Percentiles rank a stretch among this genome's conserved stretches.
phyloP scores from a whole-genome alignment of 768 basidiomycete genomes.

The Leccinellum rugosiceps region DNA sequence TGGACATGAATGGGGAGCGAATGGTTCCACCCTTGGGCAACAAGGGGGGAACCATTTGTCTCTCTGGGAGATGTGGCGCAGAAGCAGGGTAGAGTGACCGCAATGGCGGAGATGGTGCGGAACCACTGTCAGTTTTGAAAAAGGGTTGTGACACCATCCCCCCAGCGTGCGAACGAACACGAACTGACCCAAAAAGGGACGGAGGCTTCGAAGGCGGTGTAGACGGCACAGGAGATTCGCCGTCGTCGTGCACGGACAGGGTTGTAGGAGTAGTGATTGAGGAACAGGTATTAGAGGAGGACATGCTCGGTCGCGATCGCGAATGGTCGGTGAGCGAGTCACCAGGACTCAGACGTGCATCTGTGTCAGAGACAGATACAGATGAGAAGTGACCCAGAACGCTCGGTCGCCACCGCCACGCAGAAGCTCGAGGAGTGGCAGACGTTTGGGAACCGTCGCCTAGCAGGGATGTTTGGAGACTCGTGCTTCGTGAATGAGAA shows the following conservation, averaged over 20 bases:
- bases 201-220: constrained; percentile 33
- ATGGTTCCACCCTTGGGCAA: constrained; percentile 30
- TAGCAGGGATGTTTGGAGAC: constrained; percentile 43
- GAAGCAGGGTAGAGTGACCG: constrained; percentile 38
- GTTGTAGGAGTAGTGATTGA: constrained; percentile 39
- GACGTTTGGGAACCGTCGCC: constrained; percentile 6
- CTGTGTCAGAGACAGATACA: constrained; percentile 43
- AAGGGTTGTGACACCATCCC: constrained; percentile 32
- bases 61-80: constrained; percentile 39
- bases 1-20: constrained; percentile 31
- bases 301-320: constrained; percentile 58
- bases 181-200: constrained; percentile 33
- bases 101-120: constrained; percentile 34
- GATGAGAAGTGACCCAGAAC: constrained; percentile 63
- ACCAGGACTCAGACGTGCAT: constrained; percentile 40
- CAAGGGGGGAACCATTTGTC: constrained; percentile 29
- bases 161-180: constrained; percentile 27
- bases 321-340: constrained; percentile 42
- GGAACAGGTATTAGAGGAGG: constrained; percentile 55
- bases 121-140: constrained; percentile 26
- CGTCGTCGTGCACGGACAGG: constrained; percentile 38
- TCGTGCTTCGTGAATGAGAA: constrained; percentile 48
- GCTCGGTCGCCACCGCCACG: constrained; percentile 59
- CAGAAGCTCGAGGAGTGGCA: constrained; percentile 13
- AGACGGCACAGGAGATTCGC: constrained; percentile 37